Evolutionary conservation across 2,329 filamentous ascomycete genomes (phyloP).

Genomic region (Calonectria pauciramosa): DNA sequence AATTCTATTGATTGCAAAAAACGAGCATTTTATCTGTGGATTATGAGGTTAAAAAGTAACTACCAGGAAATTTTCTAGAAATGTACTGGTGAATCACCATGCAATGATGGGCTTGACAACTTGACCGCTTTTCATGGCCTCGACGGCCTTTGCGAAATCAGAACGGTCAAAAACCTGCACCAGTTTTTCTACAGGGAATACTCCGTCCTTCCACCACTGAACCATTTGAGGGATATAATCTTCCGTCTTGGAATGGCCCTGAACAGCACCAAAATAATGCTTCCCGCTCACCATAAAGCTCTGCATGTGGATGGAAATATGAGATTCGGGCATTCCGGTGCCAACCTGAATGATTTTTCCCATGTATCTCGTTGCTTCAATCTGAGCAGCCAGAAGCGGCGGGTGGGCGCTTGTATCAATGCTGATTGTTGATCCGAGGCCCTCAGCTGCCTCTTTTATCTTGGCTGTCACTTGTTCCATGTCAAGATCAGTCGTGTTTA

Average conservation of each 20-base stretch:
- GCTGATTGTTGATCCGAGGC: conserved; percentile 59
- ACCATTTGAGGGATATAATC: conserved; percentile 54
- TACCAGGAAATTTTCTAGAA: neutral
- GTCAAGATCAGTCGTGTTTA: conserved; percentile 40
- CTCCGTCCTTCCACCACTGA: conserved; percentile 48
- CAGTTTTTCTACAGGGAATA: conserved; percentile 51
- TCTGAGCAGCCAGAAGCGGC: conserved; percentile 55
- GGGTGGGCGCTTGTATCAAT: conserved; percentile 64
- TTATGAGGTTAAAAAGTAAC: neutral
- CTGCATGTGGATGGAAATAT: conserved; percentile 58
- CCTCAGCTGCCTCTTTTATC: conserved; percentile 56
- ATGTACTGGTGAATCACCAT: conserved; percentile 35
- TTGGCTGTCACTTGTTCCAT: conserved; percentile 43
- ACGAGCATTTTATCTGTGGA: neutral
- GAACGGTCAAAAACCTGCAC: conserved; percentile 49
- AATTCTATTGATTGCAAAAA: neutral
- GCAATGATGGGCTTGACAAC: conserved; percentile 51
- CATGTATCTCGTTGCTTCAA: conserved; percentile 58
- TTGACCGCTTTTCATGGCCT: conserved; percentile 47
- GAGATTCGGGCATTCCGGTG: conserved; percentile 57
- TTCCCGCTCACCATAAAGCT: conserved; percentile 62
- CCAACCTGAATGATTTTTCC: conserved; percentile 66
- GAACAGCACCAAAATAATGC: conserved; percentile 59
- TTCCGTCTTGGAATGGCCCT: conserved; percentile 54
- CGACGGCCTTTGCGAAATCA: conserved; percentile 47